A percentile compares a stretch with the other conserved stretches of the same genome.
These are phyloP conservation scores for Ulvella scutata DNA, from an alignment of 139 green algal species.

Conservation along the genomic window DNA sequence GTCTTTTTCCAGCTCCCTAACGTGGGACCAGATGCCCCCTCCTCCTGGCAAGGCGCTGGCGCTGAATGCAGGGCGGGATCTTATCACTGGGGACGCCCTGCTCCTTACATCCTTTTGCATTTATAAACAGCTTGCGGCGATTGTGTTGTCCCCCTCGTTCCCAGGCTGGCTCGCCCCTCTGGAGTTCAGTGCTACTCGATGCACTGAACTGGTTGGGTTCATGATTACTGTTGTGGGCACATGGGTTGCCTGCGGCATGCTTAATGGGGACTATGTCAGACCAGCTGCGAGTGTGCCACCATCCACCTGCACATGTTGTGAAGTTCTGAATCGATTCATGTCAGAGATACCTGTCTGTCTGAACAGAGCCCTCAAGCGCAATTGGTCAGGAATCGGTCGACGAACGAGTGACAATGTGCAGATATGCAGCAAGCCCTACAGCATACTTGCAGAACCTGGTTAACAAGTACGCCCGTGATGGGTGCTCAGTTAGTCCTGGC, in stretches of 20 bases:
- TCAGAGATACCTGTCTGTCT: too few species aligned
- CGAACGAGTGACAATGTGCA: constrained; percentile 1
- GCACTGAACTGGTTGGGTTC: constrained; percentile 43
- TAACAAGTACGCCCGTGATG: constrained; percentile 42
- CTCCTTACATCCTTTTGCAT: constrained; percentile 31
- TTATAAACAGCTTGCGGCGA: constrained; percentile 44
- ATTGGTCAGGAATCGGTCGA: too few species aligned
- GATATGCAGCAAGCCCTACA: constrained; percentile 23
- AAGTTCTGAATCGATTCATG: too few species aligned
- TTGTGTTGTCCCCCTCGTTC: constrained; percentile 36
- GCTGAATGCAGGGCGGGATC: background rate
- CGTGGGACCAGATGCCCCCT: background rate
- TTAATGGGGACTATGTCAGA: constrained; percentile 29
- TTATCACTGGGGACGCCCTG: constrained; percentile 37
- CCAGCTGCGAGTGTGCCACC: constrained; percentile 17
- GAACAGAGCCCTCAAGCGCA: too few species aligned
- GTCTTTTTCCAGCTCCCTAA: background rate
- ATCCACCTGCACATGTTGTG: too few species aligned
- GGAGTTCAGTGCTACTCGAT: constrained; percentile 35
- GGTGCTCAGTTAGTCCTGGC: constrained; percentile 55
- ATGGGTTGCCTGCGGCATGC: constrained; percentile 23
- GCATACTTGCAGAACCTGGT: constrained; percentile 20
- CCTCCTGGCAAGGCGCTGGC: background rate
- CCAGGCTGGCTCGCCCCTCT: constrained; percentile 48
- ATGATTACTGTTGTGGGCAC: constrained; percentile 27